Evolutionary conservation across 2,329 filamentous ascomycete genomes (phyloP), one percentile per base, ranked within the genome.

Genomic region (Colletotrichum eleusines): DNA sequence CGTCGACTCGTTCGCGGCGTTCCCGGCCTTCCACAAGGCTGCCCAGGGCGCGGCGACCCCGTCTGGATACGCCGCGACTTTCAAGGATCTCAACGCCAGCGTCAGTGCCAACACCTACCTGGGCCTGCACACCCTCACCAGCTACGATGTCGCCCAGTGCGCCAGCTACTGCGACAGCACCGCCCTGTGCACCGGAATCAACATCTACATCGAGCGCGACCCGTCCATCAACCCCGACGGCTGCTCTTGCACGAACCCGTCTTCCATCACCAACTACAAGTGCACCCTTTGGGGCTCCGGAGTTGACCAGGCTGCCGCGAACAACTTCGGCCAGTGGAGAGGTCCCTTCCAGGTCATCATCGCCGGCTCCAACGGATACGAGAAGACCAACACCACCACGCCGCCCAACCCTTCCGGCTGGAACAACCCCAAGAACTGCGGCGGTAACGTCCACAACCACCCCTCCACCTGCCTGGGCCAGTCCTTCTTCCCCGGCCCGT

Each of bases 291-390:
- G 68, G 68, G 68, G 68, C 44, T 71, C 68, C 23, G 68, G 68
- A 2, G 68, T 71, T 23, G 68, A 71, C 28, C 31, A 61, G 46
- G 64, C 64, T 5, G 75, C 66, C 14, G 72, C 72, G 8, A 58
- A 38, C 67, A 74, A 74, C 71, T 48, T 18, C 9, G 72, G 71
- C 38, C 59, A 73, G 55, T 12, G 38, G 3, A 67, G 72, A 26
- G 53, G 58, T 26, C 33, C 61, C 28, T 74, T 74, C 71, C 54
- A 73, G 38, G 72, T 74, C 5, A 64, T 71, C 18, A 71, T 73
- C 11, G 53, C 68, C 46, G 72, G 50, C 38, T 74, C 72, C 55
- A 74, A 74, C 72, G 72, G 72, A 1, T 74, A 74, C 44, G 51
- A 71, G 65, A 71, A 71, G 64, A 71, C 69, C 12, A 71, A 69